Evolutionary conservation across 176 grass and related monocot genomes (phyloP), one percentile per base, ranked within the genome.

Genomic region (Ensete glaucum): DNA sequence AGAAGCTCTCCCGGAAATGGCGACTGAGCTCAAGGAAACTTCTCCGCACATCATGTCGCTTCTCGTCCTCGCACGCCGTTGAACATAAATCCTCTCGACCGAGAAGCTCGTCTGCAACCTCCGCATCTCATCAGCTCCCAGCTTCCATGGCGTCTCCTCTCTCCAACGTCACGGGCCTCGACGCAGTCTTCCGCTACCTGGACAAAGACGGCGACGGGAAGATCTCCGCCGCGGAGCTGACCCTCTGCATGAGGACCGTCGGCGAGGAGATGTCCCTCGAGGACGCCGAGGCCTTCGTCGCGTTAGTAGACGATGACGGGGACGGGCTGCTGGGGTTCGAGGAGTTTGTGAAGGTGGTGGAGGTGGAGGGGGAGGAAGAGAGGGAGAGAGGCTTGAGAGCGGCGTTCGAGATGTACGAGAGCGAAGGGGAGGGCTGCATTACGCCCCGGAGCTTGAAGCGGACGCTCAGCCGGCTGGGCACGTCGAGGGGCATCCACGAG

Each of bases 151-250:
- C 57, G 5, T n/a, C 15, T 20, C 17, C 4, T n/a, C 17, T 19
- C 17, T n/a, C 64, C 9, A 66, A 26, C 23, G 11, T 17, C 69
- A 21, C 20, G 48, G 69, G 51, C 9, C 69, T 67, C 52, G 52
- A 55, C 19, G 49, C 16, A 24, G 66, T 91, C 50, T 91, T 91
- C 58, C 70, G 14, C 12, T 60, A 53, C 13, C 63, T 91, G 67
- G 89, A 88, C 74, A 73, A 68, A 53, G 77, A 85, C 73, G 83
- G 89, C 52, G 89, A 91, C 80, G 89, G 89, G 24, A 91, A 85
- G 74, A 81, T 91, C 22, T 85, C 89, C 0, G 66, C 74, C 34
- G 67, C 89, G 8, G 89, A 91, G 74, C 83, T 91, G 54, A 51
- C 72, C 23, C 23, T 69, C 70, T 78, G 82, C 77, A 53, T 85